A percentile compares a stretch with the other conserved stretches of the same genome.
phyloP scores from a whole-genome alignment of 306 rosid species.

The Hippophae gyantsensis region DNA sequence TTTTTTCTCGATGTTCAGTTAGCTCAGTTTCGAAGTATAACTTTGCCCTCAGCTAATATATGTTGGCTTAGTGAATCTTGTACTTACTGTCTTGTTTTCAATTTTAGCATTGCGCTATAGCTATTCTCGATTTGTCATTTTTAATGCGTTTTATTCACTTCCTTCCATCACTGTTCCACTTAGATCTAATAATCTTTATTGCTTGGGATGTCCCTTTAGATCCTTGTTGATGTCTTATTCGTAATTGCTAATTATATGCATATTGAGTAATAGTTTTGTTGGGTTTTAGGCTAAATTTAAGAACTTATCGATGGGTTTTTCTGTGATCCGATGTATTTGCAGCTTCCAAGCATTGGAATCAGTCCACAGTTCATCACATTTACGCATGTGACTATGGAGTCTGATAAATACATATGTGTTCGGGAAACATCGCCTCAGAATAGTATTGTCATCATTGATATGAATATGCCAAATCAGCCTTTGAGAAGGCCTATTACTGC shows the following conservation, averaged over 20 bases:
- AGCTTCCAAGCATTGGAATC: constrained; percentile 91
- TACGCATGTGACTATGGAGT: constrained; percentile 96
- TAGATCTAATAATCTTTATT: constrained; percentile 35
- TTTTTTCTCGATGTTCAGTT: background rate
- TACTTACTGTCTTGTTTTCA: constrained; percentile 6
- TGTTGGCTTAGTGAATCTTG: constrained; percentile 1
- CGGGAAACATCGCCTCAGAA: constrained; percentile 89
- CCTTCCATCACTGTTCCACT: constrained; percentile 6
- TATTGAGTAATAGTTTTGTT: background rate
- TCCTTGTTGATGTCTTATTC: constrained; percentile 16
- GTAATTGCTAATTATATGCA: constrained; percentile 10
- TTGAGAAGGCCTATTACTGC: constrained; percentile 96
- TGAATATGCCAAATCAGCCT: constrained; percentile 90
- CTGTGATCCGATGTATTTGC: constrained; percentile 46
- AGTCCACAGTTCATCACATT: constrained; percentile 84
- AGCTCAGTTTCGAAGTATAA: constrained; percentile 25
- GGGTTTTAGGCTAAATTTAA: background rate
- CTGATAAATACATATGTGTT: constrained; percentile 89
- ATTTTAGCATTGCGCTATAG: constrained; percentile 7
- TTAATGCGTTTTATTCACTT: constrained; percentile 16
- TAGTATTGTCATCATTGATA: constrained; percentile 84
- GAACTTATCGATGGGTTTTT: constrained; percentile 19
- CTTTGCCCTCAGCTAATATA: constrained; percentile 4
- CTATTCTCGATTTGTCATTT: constrained; percentile 15
- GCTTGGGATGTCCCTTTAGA: constrained; percentile 19